Evolutionary conservation across 352 stramenopile genomes (phyloP).

Genomic region (Pythium guiyangense): DNA sequence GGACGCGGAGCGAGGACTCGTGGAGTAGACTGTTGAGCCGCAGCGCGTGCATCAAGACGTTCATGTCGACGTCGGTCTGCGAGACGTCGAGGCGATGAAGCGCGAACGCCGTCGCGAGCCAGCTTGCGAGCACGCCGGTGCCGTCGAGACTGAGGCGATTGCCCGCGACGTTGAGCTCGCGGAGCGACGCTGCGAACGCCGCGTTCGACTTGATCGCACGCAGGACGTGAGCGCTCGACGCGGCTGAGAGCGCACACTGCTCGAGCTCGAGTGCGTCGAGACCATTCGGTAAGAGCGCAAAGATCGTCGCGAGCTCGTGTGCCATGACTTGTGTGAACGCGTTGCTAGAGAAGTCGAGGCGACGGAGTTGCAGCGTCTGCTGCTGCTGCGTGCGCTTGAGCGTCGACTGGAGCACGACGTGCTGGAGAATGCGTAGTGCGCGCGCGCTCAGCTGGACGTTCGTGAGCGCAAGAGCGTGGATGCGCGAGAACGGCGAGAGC

Average conservation of each 20-base stretch:
- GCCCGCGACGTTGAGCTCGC: slow-evolving; percentile 58
- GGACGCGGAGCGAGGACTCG: slow-evolving; percentile 46
- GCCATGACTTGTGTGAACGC: slow-evolving; percentile 46
- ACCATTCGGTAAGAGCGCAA: slow-evolving; percentile 38
- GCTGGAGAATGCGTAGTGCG: slow-evolving; percentile 41
- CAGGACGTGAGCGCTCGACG: slow-evolving; percentile 31
- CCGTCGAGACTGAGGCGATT: slow-evolving; percentile 49
- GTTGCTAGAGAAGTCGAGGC: slow-evolving; percentile 69
- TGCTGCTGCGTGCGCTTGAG: slow-evolving; percentile 25
- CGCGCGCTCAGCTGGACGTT: slow-evolving; percentile 38
- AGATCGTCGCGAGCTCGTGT: slow-evolving; percentile 34
- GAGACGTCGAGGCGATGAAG: slow-evolving; percentile 60
- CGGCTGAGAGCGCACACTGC: slow-evolving; percentile 31
- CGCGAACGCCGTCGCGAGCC: slow-evolving; percentile 51
- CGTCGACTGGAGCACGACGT: slow-evolving; percentile 49
- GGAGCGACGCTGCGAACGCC: slow-evolving; percentile 37
- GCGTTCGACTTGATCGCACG: slow-evolving; percentile 41
- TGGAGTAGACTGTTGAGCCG: slow-evolving; percentile 63
- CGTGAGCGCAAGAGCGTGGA: slow-evolving; percentile 39
- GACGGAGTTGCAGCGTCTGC: slow-evolving; percentile 24
- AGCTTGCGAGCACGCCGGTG: slow-evolving; percentile 35
- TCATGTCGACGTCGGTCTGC: slow-evolving; percentile 47
- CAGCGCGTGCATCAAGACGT: slow-evolving; percentile 47
- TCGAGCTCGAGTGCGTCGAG: slow-evolving; percentile 61
- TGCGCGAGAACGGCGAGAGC: slow-evolving; percentile 24